Percentiles rank a stretch among this genome's conserved stretches.
Evolutionary conservation across 805 yeast genomes (phyloP).

Genomic region (Jamesozyma lodderae): DNA sequence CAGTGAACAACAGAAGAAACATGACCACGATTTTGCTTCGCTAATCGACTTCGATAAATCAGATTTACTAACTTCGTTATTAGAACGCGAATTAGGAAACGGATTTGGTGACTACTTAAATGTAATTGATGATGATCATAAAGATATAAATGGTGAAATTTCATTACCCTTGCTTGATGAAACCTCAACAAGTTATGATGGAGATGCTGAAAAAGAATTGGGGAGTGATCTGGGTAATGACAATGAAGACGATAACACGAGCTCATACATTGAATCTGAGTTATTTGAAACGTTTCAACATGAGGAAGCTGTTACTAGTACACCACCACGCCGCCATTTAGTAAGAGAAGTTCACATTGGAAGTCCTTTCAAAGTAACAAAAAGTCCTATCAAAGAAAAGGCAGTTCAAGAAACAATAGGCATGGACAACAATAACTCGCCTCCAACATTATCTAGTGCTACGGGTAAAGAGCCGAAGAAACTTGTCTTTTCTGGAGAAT

Average conservation of each 20-base stretch:
- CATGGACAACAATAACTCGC: too few relatives aligned
- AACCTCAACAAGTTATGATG: neutral
- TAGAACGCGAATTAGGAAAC: slow-evolving; percentile 10
- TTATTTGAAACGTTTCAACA: neutral
- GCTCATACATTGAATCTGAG: neutral
- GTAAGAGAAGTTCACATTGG: slow-evolving; percentile 9
- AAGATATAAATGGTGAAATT: neutral
- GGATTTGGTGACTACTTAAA: slow-evolving; percentile 13
- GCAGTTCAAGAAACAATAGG: too few relatives aligned
- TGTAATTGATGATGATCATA: slow-evolving; percentile 8
- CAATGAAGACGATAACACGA: neutral
- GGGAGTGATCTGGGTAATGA: neutral
- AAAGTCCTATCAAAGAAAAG: neutral
- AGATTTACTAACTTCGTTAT: neutral
- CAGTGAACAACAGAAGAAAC: too few relatives aligned
- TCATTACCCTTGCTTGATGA: too few relatives aligned
- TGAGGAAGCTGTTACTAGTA: neutral
- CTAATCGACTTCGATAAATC: slow-evolving; percentile 9
- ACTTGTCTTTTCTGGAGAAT: too few relatives aligned
- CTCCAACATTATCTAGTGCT: too few relatives aligned
- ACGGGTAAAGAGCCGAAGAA: too few relatives aligned
- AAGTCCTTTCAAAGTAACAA: slow-evolving; percentile 21
- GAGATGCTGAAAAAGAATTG: neutral
- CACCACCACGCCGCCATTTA: neutral
- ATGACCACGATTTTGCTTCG: neutral